Conservation (phyloP, 257 asterid genomes). For the Solanum chmielewskii region DNA sequence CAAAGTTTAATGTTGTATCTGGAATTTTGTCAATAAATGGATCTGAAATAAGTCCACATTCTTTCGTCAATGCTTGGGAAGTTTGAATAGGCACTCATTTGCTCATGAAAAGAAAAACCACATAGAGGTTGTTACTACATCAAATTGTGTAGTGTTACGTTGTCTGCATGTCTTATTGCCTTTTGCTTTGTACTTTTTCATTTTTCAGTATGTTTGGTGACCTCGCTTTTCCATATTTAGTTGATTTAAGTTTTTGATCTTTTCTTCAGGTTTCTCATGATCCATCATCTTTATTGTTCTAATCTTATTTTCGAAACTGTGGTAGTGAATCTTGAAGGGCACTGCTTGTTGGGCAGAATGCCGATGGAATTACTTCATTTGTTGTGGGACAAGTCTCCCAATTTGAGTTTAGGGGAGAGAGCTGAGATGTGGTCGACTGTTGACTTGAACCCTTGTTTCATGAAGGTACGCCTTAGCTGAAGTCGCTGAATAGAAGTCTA, state of each 20-base stretch:
- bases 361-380: conserved; percentile 74
- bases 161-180: not conserved
- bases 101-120: not conserved
- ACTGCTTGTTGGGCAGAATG: conserved; percentile 76
- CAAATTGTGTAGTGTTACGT: not conserved
- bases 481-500: not conserved
- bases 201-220: not conserved
- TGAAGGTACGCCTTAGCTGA: conserved; percentile 42
- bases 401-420: conserved; percentile 69
- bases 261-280: not conserved
- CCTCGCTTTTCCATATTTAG: not conserved
- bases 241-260: not conserved
- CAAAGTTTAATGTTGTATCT: not conserved
- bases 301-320: conserved; percentile 8
- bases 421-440: conserved; percentile 83
- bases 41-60: not conserved
- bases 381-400: conserved; percentile 75
- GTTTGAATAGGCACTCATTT: not conserved
- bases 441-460: conserved; percentile 66
- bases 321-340: conserved; percentile 62
- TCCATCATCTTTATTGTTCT: conserved; percentile 5
- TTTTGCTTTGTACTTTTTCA: not conserved
- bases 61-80: not conserved
- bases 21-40: not conserved
- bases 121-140: not conserved